Conservation (phyloP, 371 early-diverging fungal species). For the Nosema muscidifuracis region DNA sequence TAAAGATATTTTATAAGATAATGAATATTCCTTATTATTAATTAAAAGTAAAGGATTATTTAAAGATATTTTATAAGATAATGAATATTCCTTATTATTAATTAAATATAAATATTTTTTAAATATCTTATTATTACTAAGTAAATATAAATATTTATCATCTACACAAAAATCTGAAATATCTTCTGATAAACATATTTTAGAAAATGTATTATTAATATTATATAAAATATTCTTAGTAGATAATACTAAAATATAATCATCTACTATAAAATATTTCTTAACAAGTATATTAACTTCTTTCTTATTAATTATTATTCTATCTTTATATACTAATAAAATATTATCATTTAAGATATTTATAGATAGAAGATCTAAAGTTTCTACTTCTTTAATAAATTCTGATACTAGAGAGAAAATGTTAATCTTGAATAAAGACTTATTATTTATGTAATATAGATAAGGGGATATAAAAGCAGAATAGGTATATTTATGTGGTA, state of each 20-base stretch:
- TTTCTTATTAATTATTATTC: not conserved
- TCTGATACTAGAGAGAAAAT: not conserved
- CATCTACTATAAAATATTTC: not conserved
- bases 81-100: too few relatives aligned
- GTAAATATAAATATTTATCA: not conserved
- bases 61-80: too few relatives aligned
- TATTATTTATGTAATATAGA: not conserved
- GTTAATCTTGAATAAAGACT: too few relatives aligned
- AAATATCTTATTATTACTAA: not conserved
- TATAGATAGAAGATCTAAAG: not conserved
- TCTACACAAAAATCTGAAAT: not conserved
- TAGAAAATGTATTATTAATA: not conserved
- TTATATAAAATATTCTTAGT: not conserved
- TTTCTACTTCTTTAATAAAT: not conserved
- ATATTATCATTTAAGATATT: not conserved
- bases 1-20: not conserved
- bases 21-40: too few relatives aligned
- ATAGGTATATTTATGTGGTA: not conserved
- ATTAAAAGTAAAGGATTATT: too few relatives aligned
- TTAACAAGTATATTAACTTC: not conserved
- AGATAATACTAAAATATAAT: not conserved
- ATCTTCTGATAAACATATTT: not conserved
- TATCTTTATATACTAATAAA: not conserved
- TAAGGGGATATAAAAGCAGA: not conserved
- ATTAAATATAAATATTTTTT: not conserved